Base-by-base conservation (phyloP, 768 basidiomycete genomes). In the Lactarius vividus region DNA sequence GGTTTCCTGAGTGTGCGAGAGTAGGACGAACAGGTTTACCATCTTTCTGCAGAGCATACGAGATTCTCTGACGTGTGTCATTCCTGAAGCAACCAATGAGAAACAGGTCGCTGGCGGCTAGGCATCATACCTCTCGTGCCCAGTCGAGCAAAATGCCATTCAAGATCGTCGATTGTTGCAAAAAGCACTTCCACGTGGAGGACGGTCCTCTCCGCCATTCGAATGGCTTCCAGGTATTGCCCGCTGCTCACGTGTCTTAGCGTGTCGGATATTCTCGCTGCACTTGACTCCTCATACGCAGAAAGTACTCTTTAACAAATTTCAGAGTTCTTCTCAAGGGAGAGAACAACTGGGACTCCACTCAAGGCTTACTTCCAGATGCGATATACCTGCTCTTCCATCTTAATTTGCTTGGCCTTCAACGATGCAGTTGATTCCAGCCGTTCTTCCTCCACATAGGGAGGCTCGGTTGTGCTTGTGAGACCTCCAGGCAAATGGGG, bases 191-290 rank as follows among this genome's bases (percentile, higher is more conserved):
- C 97, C 61, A 99, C 97, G 74, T 99, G 96, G 28, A 98, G 81
- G 71, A 98, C 97, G 73, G 98, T 98, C 80, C 91, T 93, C 79
- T 99, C 97, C 15, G 96, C 96, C 92, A 98, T 94, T 70, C 93
- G 85, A 73, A 99, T 95, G 58, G 96, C 96, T 72, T 98, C 96
- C 63, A 97, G 83, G 77, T 97, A 96, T 73, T 94, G 88, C 11
- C 94, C 92, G 71, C 90, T 94, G 82, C 96, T 98, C 77, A 99
- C 96, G 74, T 96, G 93, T 69, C 94, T 83, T 63, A 99, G 81
- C 95, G 98, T 99, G 75, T 98, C 96, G 29, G 95, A 97, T 71
- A 99, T 98, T 78, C 96, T 96, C 10, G 96, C 96, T 26, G 97
- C 97, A 71, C 93, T 95, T n/a, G 94, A 96, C 78, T 99, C 97